These are phyloP conservation scores for Brassica cretica DNA, from an alignment of 345 rosid species.

Conservation along the genomic window DNA sequence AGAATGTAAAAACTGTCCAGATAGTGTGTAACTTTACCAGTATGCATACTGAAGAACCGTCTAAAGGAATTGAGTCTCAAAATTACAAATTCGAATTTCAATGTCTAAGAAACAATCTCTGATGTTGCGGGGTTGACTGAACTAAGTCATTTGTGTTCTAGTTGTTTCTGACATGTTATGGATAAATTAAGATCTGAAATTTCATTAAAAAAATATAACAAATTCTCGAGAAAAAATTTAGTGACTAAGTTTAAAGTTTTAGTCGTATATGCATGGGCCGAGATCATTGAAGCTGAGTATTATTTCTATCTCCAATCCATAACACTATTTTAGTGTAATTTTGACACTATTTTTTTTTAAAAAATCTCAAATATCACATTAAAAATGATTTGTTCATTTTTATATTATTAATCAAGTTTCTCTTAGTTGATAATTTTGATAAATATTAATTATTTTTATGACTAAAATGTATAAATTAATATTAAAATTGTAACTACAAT, in stretches of 20 bases:
- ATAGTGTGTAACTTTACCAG: background rate
- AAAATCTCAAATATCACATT: too few species aligned
- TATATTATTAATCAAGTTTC: too few species aligned
- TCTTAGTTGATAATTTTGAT: too few species aligned
- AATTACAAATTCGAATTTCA: background rate
- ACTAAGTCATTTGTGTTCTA: background rate
- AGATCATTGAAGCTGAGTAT: background rate
- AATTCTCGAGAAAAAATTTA: background rate
- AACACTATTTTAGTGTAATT: too few species aligned
- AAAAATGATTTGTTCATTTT: too few species aligned
- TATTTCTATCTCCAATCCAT: too few species aligned
- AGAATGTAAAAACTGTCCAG: background rate
- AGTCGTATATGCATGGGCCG: background rate
- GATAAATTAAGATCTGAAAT: background rate
- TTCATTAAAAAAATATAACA: background rate
- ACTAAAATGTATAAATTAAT: too few species aligned
- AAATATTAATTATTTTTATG: too few species aligned
- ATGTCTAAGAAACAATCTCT: background rate
- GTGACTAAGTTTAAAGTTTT: background rate
- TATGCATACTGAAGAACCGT: background rate
- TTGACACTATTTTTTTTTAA: too few species aligned
- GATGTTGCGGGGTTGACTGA: background rate
- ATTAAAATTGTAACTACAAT: too few species aligned
- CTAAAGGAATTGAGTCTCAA: background rate
- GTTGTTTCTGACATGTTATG: background rate